Percentiles rank a stretch among this genome's conserved stretches.
These are phyloP conservation scores for Phytophthora podocarpi DNA, from an alignment of 352 stramenopile genomes.

Conservation along the genomic window DNA sequence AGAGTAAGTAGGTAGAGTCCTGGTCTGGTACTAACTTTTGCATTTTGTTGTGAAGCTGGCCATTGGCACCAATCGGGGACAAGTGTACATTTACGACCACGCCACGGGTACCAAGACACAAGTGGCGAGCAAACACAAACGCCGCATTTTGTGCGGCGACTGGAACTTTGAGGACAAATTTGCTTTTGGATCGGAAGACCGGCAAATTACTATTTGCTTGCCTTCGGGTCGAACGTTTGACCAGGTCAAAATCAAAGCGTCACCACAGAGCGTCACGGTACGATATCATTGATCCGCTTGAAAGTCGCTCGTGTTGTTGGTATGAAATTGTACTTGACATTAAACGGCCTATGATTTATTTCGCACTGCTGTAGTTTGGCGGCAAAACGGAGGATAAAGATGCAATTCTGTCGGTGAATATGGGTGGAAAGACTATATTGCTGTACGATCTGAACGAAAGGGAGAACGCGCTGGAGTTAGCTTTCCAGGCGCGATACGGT, in stretches of 20 bases:
- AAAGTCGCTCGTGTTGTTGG: not conserved
- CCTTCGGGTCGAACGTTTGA: slow-evolving; percentile 67
- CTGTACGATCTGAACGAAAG: slow-evolving; percentile 89
- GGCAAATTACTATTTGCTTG: slow-evolving; percentile 80
- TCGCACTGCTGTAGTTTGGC: slow-evolving; percentile 57
- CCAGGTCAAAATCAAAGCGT: slow-evolving; percentile 81
- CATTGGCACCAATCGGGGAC: slow-evolving; percentile 72
- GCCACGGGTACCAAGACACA: slow-evolving; percentile 53
- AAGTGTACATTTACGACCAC: slow-evolving; percentile 84
- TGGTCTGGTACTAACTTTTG: slow-evolving; percentile 3
- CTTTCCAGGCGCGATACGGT: slow-evolving; percentile 90
- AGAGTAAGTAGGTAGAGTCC: too few relatives aligned
- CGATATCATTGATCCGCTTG: not conserved
- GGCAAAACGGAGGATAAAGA: slow-evolving; percentile 74
- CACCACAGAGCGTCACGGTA: slow-evolving; percentile 69
- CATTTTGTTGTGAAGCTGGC: slow-evolving; percentile 44
- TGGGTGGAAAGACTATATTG: slow-evolving; percentile 89
- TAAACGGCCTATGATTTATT: slow-evolving; percentile 6
- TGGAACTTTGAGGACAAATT: slow-evolving; percentile 87
- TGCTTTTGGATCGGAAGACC: slow-evolving; percentile 78
- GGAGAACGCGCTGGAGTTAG: slow-evolving; percentile 91
- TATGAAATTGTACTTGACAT: not conserved
- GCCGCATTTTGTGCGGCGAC: slow-evolving; percentile 76
- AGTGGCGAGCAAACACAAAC: slow-evolving; percentile 79
- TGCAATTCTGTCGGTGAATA: slow-evolving; percentile 88